Percentiles rank a stretch among this genome's conserved stretches.
Conservation (phyloP, 2,329 filamentous ascomycete genomes). For the Sporothrix euskadiensis region DNA sequence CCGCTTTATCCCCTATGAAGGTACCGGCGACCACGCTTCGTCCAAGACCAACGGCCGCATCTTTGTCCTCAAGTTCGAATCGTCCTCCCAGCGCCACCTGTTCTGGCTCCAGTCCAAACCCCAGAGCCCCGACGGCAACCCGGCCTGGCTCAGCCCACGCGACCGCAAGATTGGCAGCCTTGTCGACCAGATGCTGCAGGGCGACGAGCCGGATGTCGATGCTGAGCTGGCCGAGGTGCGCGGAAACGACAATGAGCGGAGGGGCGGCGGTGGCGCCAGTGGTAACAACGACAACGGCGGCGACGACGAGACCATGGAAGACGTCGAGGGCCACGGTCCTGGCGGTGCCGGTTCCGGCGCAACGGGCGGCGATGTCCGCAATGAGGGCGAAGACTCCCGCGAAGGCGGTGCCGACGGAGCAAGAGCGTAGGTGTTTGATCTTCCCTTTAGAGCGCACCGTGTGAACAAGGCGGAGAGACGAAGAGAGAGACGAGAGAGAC, state of each 20-base stretch:
- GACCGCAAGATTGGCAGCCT: conserved; percentile 87
- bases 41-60: conserved; percentile 82
- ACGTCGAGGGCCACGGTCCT: conserved; percentile 67
- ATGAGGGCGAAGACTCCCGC: conserved; percentile 84
- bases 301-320: conserved; percentile 76
- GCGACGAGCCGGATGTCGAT: conserved; percentile 80
- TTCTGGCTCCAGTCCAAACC: conserved; percentile 97
- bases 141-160: conserved; percentile 77
- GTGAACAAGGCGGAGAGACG: background rate
- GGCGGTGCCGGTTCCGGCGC: conserved; percentile 84
- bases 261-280: conserved; percentile 38
- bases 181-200: conserved; percentile 80
- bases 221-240: conserved; percentile 67
- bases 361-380: conserved; percentile 85
- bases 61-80: conserved; percentile 90
- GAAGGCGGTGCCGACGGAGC: conserved; percentile 95
- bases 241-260: conserved; percentile 45
- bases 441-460: conserved; percentile 33
- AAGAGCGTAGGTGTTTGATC: conserved; percentile 88
- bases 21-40: conserved; percentile 56
- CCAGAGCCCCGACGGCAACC: conserved; percentile 67
- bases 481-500: background rate
- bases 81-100: conserved; percentile 84
- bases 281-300: conserved; percentile 36
- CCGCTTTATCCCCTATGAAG: conserved; percentile 79